Conservation (phyloP, 108 stramenopile species). For the Chaetoceros tenuissimus region DNA sequence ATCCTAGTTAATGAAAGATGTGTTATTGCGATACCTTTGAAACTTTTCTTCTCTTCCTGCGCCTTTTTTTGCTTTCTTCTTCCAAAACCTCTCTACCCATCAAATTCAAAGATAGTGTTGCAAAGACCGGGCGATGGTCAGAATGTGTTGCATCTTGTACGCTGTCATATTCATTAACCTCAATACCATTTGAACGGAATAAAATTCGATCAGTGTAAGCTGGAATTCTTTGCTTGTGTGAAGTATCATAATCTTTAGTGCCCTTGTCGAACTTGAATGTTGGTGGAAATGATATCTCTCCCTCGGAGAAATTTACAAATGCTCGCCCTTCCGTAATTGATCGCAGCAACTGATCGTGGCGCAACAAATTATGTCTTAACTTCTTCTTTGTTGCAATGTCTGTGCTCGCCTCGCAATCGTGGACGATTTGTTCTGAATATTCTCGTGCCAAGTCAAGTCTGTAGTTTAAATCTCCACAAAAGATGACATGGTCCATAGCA, state of each 20-base stretch:
- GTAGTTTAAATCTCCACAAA: slow-evolving; percentile 85
- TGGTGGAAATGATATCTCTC: slow-evolving; percentile 66
- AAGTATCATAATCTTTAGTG: slow-evolving; percentile 65
- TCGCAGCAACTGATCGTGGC: slow-evolving; percentile 63
- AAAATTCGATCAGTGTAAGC: slow-evolving; percentile 85
- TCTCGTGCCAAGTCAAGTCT: slow-evolving; percentile 76
- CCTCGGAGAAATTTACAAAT: slow-evolving; percentile 70
- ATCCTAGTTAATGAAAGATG: too few relatives aligned
- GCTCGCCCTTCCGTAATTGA: slow-evolving; percentile 57
- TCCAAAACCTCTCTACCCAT: neutral
- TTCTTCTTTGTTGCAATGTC: slow-evolving; percentile 3
- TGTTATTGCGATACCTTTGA: too few relatives aligned
- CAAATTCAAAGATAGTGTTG: slow-evolving; percentile 40
- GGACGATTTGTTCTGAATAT: slow-evolving; percentile 42
- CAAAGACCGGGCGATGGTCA: slow-evolving; percentile 83
- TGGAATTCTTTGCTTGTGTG: slow-evolving; percentile 84
- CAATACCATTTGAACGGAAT: slow-evolving; percentile 55
- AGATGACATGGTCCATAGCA: slow-evolving; percentile 68
- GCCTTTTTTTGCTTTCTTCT: neutral
- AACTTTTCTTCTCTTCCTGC: neutral
- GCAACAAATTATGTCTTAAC: slow-evolving; percentile 36
- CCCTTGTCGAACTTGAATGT: slow-evolving; percentile 89
- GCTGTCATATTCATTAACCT: slow-evolving; percentile 57
- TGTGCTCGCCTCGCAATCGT: slow-evolving; percentile 1
- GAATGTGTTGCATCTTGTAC: slow-evolving; percentile 55